Percentiles rank a stretch among this genome's conserved stretches.
phyloP scores from a whole-genome alignment of 257 asterid genomes.

The Nicotiana otophora region DNA sequence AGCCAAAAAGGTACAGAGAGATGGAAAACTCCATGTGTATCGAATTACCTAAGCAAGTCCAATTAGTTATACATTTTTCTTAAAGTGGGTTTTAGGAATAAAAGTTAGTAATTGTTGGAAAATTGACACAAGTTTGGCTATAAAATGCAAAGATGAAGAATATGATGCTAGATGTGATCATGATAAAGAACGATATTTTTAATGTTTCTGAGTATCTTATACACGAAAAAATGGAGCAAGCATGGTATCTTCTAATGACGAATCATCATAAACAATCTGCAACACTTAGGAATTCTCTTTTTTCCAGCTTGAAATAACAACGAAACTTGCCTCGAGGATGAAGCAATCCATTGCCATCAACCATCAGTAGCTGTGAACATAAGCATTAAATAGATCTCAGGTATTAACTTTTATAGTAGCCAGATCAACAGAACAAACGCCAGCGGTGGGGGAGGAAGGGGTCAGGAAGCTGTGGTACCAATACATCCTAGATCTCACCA shows the following conservation, averaged over 20 bases:
- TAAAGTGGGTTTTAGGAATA: background rate
- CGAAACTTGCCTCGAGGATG: constrained; percentile 85
- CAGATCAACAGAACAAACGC: background rate
- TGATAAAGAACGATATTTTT: background rate
- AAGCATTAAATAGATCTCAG: background rate
- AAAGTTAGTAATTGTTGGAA: background rate
- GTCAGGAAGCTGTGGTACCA: background rate
- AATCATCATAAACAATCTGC: background rate
- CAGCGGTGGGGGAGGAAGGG: background rate
- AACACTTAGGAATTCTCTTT: background rate
- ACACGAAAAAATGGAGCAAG: background rate
- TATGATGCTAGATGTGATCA: background rate
- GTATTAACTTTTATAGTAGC: background rate
- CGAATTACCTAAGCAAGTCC: background rate
- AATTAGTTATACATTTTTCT: background rate
- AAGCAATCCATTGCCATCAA: constrained; percentile 90
- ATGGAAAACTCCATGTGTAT: background rate
- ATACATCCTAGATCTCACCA: background rate
- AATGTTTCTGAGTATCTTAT: background rate
- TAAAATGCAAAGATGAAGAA: background rate
- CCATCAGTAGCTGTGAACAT: constrained; percentile 69
- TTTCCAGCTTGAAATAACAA: background rate
- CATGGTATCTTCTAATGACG: background rate
- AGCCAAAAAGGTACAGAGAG: background rate
- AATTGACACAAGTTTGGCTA: background rate